These are phyloP conservation scores for Tolypocladium tropicale DNA, from an alignment of 2,329 filamentous ascomycete genomes.

Conservation along the genomic window DNA sequence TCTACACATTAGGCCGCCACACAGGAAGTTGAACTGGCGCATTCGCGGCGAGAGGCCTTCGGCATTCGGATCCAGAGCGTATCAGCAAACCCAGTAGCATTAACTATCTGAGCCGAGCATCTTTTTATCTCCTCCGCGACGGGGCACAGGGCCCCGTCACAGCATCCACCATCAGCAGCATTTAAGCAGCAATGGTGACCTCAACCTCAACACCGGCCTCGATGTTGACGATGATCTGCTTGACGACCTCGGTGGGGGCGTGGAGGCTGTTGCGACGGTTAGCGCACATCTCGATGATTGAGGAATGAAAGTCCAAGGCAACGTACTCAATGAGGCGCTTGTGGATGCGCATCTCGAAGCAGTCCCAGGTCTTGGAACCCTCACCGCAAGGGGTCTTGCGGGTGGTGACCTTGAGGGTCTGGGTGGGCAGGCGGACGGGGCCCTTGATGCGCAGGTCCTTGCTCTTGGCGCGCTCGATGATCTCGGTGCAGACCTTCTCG, in stretches of 20 bases:
- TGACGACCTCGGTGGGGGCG: constrained; percentile 95
- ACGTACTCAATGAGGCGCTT: constrained; percentile 91
- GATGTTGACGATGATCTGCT: constrained; percentile 95
- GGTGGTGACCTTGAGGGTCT: constrained; percentile 93
- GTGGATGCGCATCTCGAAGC: constrained; percentile 98
- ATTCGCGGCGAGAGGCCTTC: neutral
- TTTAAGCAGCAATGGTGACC: constrained; percentile 81
- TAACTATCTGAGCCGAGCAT: neutral
- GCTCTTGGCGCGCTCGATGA: constrained; percentile 95
- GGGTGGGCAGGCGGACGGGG: constrained; percentile 93
- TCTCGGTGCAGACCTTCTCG: constrained; percentile 96
- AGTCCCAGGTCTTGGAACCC: constrained; percentile 99
- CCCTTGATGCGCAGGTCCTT: constrained; percentile 99
- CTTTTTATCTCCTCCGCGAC: neutral
- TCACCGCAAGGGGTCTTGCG: constrained; percentile 99
- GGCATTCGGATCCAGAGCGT: neutral
- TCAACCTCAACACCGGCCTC: constrained; percentile 89
- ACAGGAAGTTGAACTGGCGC: neutral
- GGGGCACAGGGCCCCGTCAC: neutral
- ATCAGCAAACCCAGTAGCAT: neutral
- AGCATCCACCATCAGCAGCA: constrained; percentile 1
- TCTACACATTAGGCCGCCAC: neutral
- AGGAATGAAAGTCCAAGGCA: neutral
- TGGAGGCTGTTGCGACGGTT: constrained; percentile 50
- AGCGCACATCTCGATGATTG: constrained; percentile 2